Evolutionary conservation across 176 grass and related monocot genomes (phyloP).

Genomic region (Avena sativa): DNA sequence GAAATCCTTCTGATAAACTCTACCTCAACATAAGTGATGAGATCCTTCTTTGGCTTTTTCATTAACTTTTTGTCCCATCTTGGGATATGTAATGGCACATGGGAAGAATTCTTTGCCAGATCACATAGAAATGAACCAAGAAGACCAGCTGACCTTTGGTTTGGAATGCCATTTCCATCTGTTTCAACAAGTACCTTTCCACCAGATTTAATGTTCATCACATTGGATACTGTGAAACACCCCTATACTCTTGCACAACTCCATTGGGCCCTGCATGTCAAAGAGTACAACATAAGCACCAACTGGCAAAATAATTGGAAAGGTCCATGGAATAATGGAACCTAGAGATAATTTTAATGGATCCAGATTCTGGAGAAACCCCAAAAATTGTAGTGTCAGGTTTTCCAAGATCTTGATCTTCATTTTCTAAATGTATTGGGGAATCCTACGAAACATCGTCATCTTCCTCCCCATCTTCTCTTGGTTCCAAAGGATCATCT

Average conservation of each 20-base stretch:
- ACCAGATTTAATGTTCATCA: neutral
- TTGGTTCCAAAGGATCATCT: neutral
- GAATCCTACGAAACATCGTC: neutral
- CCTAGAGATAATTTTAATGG: neutral
- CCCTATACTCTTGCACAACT: neutral
- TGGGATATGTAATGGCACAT: neutral
- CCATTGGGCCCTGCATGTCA: neutral
- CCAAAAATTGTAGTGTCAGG: neutral
- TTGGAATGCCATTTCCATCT: neutral
- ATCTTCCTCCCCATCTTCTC: neutral
- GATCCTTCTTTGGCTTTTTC: neutral
- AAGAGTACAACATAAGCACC: neutral
- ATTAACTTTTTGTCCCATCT: constrained; percentile 10
- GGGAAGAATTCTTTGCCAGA: neutral
- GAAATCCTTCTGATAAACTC: neutral
- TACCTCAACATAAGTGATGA: neutral
- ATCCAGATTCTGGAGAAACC: neutral
- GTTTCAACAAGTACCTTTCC: neutral
- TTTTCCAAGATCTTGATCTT: neutral
- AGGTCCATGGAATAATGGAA: neutral
- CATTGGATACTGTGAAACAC: neutral
- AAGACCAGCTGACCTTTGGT: neutral
- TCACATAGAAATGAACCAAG: neutral
- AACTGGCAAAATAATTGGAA: neutral
- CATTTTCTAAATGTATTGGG: neutral